Conservation (phyloP, 257 asterid genomes). For the Solanum phureja region DNA sequence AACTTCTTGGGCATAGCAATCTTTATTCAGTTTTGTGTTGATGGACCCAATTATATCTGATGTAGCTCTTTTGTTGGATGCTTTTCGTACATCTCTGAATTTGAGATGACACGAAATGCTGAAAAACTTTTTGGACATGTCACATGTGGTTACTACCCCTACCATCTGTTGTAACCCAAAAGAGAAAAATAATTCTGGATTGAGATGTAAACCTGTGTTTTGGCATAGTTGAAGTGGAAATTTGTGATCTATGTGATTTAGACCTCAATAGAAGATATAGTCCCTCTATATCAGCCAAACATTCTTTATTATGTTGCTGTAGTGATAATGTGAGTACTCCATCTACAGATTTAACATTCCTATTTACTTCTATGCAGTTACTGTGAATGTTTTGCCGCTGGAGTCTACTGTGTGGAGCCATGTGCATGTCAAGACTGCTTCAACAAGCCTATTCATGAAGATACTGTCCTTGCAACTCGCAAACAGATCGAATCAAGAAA, state of each 20-base stretch:
- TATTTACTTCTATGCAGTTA: conserved; percentile 44
- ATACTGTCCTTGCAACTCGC: conserved; percentile 89
- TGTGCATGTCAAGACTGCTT: conserved; percentile 91
- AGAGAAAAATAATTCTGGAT: neutral
- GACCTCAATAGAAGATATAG: neutral
- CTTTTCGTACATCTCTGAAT: neutral
- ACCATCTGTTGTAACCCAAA: neutral
- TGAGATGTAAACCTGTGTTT: neutral
- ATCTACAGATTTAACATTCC: neutral
- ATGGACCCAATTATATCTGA: neutral
- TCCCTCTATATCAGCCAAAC: neutral
- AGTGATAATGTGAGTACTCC: neutral
- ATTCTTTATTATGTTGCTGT: neutral
- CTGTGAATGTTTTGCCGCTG: conserved; percentile 99
- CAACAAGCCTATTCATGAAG: conserved; percentile 95
- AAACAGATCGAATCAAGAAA: conserved; percentile 91
- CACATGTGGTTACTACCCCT: neutral
- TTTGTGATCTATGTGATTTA: neutral
- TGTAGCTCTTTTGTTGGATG: neutral
- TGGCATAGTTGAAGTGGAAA: neutral
- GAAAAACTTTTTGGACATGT: neutral
- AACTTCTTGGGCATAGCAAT: neutral
- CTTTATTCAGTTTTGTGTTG: neutral
- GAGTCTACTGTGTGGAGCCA: conserved; percentile 91
- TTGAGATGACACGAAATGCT: neutral